Base-by-base conservation (phyloP, 495 filamentous ascomycete species). In the Aspergillus sclerotiicarbonarius region DNA sequence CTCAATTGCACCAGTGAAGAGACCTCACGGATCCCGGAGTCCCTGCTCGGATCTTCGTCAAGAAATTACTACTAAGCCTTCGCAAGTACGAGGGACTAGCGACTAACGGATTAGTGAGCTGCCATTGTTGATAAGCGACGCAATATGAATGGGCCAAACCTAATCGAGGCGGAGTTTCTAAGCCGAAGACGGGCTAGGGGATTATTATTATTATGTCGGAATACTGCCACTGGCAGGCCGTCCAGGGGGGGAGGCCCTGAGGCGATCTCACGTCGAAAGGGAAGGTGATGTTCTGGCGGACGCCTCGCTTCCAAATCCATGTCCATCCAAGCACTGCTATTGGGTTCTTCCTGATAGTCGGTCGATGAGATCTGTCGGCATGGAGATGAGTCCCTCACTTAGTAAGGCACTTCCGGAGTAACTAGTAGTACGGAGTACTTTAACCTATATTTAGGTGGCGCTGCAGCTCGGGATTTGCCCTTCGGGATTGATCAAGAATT, bases 81-180 rank as follows among this genome's bases (percentile, higher is more conserved):
- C 44, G n/a, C n/a, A n/a, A n/a, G n/a, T n/a, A n/a, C n/a, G n/a
- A n/a, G n/a, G n/a, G n/a, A n/a, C n/a, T 46, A 46, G 44, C 44
- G 19, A 46, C 8, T 18, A 46, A 46, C 44, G 25, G 44, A 18
- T 21, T 46, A 46, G 44, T 46, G 53, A 35, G 20, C 37, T 20
- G 31, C 2, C 51, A 44, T 31, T 45, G 44, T 46, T 46, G 21
- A 55, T 46, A 20, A 46, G 44, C 44, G 44, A 46, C 25, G 44
- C 44, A 21, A 46, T 13, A 9, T 46, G 51, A 62, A 25, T 62
- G 53, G 52, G 43, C 39, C 12, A 52, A 44, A 56, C 12, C 21
- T 31, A 7, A 39, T 29, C 54, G 44, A 46, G 53, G 48, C 33
- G 58, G 54, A 32, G 49, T 43, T 18, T 5, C 59, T 57, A 61